Evolutionary conservation across 2,329 filamentous ascomycete species (phyloP), one percentile per base, ranked within the genome.

Genomic region (Diaporthe citrichinensis): DNA sequence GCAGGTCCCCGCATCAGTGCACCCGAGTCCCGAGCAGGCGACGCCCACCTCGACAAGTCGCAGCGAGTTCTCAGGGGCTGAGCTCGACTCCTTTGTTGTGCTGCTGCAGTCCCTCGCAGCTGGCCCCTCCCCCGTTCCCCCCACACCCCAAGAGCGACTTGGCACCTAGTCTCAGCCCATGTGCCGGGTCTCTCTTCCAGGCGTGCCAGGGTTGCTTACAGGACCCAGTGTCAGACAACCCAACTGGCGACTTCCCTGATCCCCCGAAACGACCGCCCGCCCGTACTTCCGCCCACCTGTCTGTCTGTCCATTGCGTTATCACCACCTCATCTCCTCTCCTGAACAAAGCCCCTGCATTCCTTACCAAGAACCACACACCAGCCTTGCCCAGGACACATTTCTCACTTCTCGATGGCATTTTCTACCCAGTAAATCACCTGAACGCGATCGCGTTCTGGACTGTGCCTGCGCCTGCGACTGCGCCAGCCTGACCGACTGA

Each of bases 391-490:
- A 67, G 17, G 9, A 28, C 28, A 46, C 15, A 25, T 34, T 12
- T 51, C 7, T 36, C 20, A 34, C 2, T 28, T 46, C 17, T 55
- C 61, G 39, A 72, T 76, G 62, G 58, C 59, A 71, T 58, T 61
- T 61, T 25, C 69, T 53, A 36, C 25, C 57, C 46, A 74, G 53
- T 68, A 73, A 39, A 41, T 61, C 53, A 34, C 61, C 72, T 74
- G 23, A 72, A 74, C 72, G 51, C 75, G 41, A n/a, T 62, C 31
- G 72, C 75, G 59, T 51, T 74, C 72, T 76, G 67, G 67, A 74
- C 36, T 67, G 65, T 53, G 44, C 55, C 65, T 71, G 57, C 41
- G 25, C 17, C 17, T 12, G 62, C 62, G 62, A 39, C 34, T 68
- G 62, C 61, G 39, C 53, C 51, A 59, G n/a, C 55, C 59, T 62